Evolutionary conservation across 2,329 filamentous ascomycete genomes (phyloP), one percentile per base, ranked within the genome.

Genomic region (Curvularia eragrostidis): DNA sequence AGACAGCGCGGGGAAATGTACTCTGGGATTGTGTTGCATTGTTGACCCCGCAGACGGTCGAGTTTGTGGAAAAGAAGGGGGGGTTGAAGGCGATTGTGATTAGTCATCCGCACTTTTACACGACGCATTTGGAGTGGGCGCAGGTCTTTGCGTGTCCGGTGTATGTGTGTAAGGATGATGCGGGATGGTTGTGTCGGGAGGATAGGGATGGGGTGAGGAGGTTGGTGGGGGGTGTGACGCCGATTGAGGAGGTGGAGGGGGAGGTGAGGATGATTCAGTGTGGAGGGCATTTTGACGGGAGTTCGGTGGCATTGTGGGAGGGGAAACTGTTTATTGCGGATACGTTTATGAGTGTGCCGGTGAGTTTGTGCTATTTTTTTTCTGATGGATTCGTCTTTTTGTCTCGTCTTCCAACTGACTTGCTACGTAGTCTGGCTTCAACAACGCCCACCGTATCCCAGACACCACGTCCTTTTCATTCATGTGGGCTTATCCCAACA

Each of bases 61-160:
- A 77, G 0, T 80, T 78, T 49, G 85, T 94, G 66, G 80, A 83
- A 5, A 72, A 70, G 0, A 79, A 87, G 6, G 91, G 91, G 42
- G 90, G 89, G 0, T 70, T 96, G 12, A 79, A 80, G 32, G 90
- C 88, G 0, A 93, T 95, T 44, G 87, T 82, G 0, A 91, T 93
- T 61, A 88, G 84, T 10, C 90, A 96, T 76, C 91, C 91, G 51
- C 91, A 96, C 73, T 96, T 91, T 77, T 95, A 91, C 77, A 87
- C 87, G 13, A 90, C 90, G 3, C 89, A 92, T 73, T 75, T 90
- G 0, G 85, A 89, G 64, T 96, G 91, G 91, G 88, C 89, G 0
- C 72, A 79, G 43, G 81, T 82, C 0, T 94, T 95, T 65, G 28
- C 77, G 4, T 93, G 90, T 66, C 87, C 87, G 0, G 86, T 95